These are phyloP conservation scores for Backusella australiensis DNA, from an alignment of 192 early-diverging fungal genomes.

Conservation along the genomic window DNA sequence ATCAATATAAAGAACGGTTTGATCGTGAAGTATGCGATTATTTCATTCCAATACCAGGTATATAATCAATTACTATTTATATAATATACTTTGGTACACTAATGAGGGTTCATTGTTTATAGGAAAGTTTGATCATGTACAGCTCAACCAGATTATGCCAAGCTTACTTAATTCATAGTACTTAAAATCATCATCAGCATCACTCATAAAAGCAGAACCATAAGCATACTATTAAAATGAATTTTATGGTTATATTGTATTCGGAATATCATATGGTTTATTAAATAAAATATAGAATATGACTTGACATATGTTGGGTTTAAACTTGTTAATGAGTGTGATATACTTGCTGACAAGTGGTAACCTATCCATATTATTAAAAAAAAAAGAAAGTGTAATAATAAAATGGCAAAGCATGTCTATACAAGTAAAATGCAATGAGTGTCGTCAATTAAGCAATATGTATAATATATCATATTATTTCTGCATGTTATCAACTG, in stretches of 20 bases:
- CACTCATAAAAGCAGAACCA: not conserved
- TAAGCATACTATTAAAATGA: not conserved
- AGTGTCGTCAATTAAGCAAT: too few relatives aligned
- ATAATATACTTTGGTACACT: not conserved
- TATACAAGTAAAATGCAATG: too few relatives aligned
- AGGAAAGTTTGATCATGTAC: constrained; percentile 16
- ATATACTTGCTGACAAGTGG: too few relatives aligned
- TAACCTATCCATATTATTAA: too few relatives aligned
- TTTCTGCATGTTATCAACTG: too few relatives aligned
- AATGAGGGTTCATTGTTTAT: not conserved
- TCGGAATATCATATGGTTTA: not conserved
- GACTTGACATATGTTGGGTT: not conserved
- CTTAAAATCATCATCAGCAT: not conserved
- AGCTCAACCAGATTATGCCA: not conserved
- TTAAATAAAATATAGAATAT: not conserved
- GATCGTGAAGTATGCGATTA: constrained; percentile 85
- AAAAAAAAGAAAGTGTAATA: too few relatives aligned
- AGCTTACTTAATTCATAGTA: not conserved
- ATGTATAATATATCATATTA: too few relatives aligned
- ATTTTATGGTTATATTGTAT: not conserved
- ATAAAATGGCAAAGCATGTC: too few relatives aligned
- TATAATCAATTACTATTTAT: not conserved
- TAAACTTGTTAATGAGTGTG: too few relatives aligned
- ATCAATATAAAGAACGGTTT: constrained; percentile 92
- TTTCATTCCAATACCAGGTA: constrained; percentile 85